Conservation (phyloP, 2,329 filamentous ascomycete genomes). For the Venturiaceae sp. region DNA sequence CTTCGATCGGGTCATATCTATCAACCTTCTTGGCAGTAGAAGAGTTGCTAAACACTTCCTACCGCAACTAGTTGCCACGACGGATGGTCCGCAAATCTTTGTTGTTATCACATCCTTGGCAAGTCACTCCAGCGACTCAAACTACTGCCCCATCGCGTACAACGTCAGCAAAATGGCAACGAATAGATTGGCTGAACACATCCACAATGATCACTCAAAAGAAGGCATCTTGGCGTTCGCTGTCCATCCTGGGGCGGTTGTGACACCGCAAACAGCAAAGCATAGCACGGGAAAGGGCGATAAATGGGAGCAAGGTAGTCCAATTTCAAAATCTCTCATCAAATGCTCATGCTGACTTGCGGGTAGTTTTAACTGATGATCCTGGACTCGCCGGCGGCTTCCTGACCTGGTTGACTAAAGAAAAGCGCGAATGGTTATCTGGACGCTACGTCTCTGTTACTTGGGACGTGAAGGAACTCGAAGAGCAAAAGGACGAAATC, state of each 20-base stretch:
- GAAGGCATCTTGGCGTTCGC: conserved; percentile 11
- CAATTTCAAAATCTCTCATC: background rate
- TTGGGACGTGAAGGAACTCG: conserved; percentile 18
- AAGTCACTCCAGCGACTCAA: background rate
- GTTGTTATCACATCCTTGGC: conserved; percentile 7
- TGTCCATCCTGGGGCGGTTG: conserved; percentile 13
- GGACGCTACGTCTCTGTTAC: conserved; percentile 16
- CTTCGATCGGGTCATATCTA: conserved; percentile 10
- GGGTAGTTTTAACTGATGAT: conserved; percentile 9
- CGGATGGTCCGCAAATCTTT: conserved; percentile 9
- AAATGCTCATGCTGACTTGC: background rate
- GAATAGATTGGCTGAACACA: conserved; percentile 11
- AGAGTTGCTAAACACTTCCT: conserved; percentile 9
- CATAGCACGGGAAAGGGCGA: conserved; percentile 7
- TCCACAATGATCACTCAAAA: conserved; percentile 11
- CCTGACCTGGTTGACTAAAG: conserved; percentile 14
- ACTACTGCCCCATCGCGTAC: conserved; percentile 5
- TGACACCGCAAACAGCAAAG: conserved; percentile 12
- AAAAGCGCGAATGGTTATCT: conserved; percentile 14
- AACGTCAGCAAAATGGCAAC: conserved; percentile 12
- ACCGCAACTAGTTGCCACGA: conserved; percentile 8
- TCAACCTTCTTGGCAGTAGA: conserved; percentile 7
- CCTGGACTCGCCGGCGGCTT: conserved; percentile 6
- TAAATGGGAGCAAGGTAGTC: conserved; percentile 8
- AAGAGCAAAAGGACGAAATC: conserved; percentile 16